These are phyloP conservation scores for Trichothecium sympodiale DNA, from an alignment of 2,329 filamentous ascomycete species.

Conservation along the genomic window DNA sequence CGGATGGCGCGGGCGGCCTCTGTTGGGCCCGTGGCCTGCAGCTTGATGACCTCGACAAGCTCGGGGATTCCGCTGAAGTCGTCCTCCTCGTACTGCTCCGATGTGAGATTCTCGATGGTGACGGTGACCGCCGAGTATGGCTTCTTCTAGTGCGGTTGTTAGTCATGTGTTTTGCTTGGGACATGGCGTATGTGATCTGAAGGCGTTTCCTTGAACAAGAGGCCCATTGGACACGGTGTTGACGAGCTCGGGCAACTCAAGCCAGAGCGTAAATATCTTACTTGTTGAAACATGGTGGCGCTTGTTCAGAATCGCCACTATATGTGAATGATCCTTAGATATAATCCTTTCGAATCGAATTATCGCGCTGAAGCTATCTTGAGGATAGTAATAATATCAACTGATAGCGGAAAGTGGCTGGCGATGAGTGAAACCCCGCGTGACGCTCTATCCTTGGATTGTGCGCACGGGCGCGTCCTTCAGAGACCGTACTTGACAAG, in stretches of 20 bases:
- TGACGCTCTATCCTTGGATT: too few species aligned
- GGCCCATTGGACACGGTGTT: too few species aligned
- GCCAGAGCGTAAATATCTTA: background rate
- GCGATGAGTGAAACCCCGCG: too few species aligned
- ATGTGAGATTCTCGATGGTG: conserved; percentile 80
- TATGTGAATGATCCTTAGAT: too few species aligned
- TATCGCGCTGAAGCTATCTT: too few species aligned
- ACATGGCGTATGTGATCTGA: conserved; percentile 12
- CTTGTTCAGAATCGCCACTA: too few species aligned
- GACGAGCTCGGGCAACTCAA: too few species aligned
- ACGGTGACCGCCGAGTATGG: conserved; percentile 92
- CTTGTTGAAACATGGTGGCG: conserved; percentile 5
- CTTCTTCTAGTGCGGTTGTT: conserved; percentile 35
- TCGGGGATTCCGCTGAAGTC: conserved; percentile 88
- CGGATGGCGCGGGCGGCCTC: conserved; percentile 87
- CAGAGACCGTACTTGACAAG: too few species aligned
- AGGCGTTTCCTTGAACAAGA: background rate
- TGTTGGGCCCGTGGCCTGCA: conserved; percentile 75
- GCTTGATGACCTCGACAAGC: conserved; percentile 83
- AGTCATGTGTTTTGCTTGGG: conserved; percentile 15
- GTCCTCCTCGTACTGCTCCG: conserved; percentile 81
- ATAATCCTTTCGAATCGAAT: too few species aligned
- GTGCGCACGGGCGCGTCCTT: too few species aligned
- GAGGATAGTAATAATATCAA: too few species aligned
- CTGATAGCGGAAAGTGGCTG: too few species aligned